A percentile compares a stretch with the other conserved stretches of the same genome.
These are phyloP conservation scores for Serpula lacrymans DNA, from an alignment of 768 basidiomycete genomes.

Conservation along the genomic window DNA sequence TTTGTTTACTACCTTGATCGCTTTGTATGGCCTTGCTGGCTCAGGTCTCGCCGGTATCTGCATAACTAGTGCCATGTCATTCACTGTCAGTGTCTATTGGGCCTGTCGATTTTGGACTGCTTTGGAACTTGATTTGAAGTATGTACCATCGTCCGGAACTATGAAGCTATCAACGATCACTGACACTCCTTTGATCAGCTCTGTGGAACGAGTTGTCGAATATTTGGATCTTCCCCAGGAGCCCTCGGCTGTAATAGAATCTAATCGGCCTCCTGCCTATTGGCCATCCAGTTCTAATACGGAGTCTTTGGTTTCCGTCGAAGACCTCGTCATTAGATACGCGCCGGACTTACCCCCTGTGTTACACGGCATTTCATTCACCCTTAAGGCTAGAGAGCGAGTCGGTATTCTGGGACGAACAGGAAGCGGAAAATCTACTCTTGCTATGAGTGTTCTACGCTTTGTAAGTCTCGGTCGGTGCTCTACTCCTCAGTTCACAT, in stretches of 20 bases:
- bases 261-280: slow-evolving; percentile 48
- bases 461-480: not conserved
- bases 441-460: too few species aligned
- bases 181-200: slow-evolving; percentile 19
- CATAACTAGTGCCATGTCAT: slow-evolving; percentile 52
- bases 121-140: slow-evolving; percentile 45
- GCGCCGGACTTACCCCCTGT: slow-evolving; percentile 51
- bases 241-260: slow-evolving; percentile 43
- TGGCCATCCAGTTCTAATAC: slow-evolving; percentile 43
- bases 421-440: too few species aligned
- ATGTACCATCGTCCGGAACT: slow-evolving; percentile 12
- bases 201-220: slow-evolving; percentile 55
- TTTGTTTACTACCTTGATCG: slow-evolving; percentile 46
- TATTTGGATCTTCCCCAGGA: slow-evolving; percentile 53
- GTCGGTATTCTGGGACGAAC: slow-evolving; percentile 52
- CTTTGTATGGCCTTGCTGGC: slow-evolving; percentile 36
- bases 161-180: not conserved
- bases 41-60: slow-evolving; percentile 36
- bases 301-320: slow-evolving; percentile 38
- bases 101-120: slow-evolving; percentile 40
- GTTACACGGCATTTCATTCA: slow-evolving; percentile 45
- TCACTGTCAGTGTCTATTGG: slow-evolving; percentile 44
- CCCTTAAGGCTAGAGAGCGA: slow-evolving; percentile 46
- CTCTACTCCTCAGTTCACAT: not conserved
- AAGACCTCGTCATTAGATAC: slow-evolving; percentile 49